phyloP scores from a whole-genome alignment of 2,329 filamentous ascomycete genomes.

The Exophiala oligosperma region DNA sequence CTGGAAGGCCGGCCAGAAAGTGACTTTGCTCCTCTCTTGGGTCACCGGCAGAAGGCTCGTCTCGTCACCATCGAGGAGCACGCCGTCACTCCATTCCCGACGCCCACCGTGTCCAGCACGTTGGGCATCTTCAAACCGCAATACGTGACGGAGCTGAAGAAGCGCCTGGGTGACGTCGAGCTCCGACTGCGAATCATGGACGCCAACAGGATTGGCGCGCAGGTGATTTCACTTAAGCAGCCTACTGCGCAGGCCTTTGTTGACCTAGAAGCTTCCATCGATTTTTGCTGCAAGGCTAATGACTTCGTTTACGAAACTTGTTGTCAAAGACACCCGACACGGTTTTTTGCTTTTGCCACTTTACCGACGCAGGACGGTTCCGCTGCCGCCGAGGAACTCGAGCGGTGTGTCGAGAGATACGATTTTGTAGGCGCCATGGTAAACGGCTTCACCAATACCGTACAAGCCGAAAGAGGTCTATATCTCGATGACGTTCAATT shows the following conservation, averaged over 20 bases:
- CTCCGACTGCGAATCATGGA: slow-evolving; percentile 18
- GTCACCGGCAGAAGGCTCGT: neutral
- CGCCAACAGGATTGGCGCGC: slow-evolving; percentile 18
- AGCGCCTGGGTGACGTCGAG: slow-evolving; percentile 13
- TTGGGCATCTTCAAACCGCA: slow-evolving; percentile 12
- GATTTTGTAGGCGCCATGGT: slow-evolving; percentile 51
- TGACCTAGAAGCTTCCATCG: slow-evolving; percentile 10
- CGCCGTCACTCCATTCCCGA: slow-evolving; percentile 14
- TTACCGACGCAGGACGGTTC: slow-evolving; percentile 41
- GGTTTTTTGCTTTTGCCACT: slow-evolving; percentile 44
- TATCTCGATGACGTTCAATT: slow-evolving; percentile 47
- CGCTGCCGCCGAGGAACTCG: slow-evolving; percentile 37
- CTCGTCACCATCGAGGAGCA: slow-evolving; percentile 24
- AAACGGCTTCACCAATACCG: slow-evolving; percentile 55
- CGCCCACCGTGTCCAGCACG: slow-evolving; percentile 5
- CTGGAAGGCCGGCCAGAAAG: too few species aligned
- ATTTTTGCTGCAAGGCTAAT: slow-evolving; percentile 27
- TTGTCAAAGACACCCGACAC: slow-evolving; percentile 32
- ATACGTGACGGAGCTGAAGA: slow-evolving; percentile 11
- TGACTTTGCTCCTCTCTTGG: neutral
- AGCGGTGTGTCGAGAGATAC: slow-evolving; percentile 41
- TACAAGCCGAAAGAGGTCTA: slow-evolving; percentile 41
- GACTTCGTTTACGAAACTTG: slow-evolving; percentile 13
- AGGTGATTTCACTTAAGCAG: slow-evolving; percentile 20
- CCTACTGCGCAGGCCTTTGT: slow-evolving; percentile 16